Evolutionary conservation across 2,329 filamentous ascomycete species (phyloP), one percentile per base, ranked within the genome.

Genomic region (Pleomassaria siparia): DNA sequence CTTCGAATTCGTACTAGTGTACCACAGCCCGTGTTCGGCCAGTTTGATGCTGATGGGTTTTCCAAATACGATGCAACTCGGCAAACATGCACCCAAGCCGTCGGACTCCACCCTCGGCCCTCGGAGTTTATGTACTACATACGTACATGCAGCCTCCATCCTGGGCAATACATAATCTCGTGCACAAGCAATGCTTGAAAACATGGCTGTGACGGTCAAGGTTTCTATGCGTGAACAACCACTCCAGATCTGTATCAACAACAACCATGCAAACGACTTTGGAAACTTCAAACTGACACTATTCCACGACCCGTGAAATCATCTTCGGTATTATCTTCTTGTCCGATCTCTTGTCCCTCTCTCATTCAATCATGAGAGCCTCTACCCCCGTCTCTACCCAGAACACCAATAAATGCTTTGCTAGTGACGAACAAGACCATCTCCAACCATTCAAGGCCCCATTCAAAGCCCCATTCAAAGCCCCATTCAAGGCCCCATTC

Each of bases 381-480:
- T 32, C 42, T 29, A 44, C 6, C 4, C 10, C 16, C 8, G 15
- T 4, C 37, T 29, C 22, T 40, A 40, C 53, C 47, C 24, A 37
- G 29, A 50, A 55, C 49, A 50, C 53, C 47, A 47, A 28, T n/a
- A 46, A 37, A 45, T 49, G 39, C 42, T 51, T 36, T 45, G 33
- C 49, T 43, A 32, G 41, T 28, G 39, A 50, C n/a, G 40, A 43
- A 25, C 25, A 30, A 43, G 21, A 32, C 45, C 44, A 40, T 49
- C 22, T 9, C 16, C 11, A 36, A 9, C 16, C 36, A 21, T 16
- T 43, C n/a, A n/a, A n/a, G n/a, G n/a, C n/a, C n/a, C n/a, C n/a
- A n/a, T n/a, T n/a, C n/a, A n/a, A n/a, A n/a, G n/a, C n/a, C n/a
- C n/a, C n/a, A n/a, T n/a, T n/a, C n/a, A n/a, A n/a, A n/a, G n/a